Conservation (phyloP, 2,329 filamentous ascomycete genomes). For the Fusarium graminum region DNA sequence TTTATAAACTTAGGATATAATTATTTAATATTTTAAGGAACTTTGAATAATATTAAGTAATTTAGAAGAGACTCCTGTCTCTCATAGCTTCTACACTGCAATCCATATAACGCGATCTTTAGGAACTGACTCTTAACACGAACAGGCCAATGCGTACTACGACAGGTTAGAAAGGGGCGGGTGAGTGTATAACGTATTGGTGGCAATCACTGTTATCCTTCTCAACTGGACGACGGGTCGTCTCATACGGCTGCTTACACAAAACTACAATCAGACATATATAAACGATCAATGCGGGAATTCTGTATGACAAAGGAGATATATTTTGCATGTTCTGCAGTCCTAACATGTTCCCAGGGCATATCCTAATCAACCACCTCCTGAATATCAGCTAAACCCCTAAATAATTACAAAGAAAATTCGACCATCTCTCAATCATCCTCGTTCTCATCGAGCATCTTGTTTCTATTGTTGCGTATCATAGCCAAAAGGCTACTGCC, state of each 20-base stretch:
- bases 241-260: not conserved
- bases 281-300: not conserved
- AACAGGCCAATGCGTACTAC: not conserved
- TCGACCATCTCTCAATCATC: constrained; percentile 13
- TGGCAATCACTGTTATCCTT: not conserved
- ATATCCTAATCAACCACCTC: constrained; percentile 20
- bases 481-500: constrained; percentile 5
- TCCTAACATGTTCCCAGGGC: constrained; percentile 14
- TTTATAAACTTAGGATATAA: too few relatives aligned
- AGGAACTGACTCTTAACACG: not conserved
- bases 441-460: not conserved
- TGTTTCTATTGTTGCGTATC: constrained; percentile 2
- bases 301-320: constrained; percentile 14
- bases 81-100: not conserved
- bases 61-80: too few relatives aligned
- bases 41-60: too few relatives aligned
- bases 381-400: constrained; percentile 7
- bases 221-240: not conserved
- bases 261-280: not conserved
- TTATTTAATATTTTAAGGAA: too few relatives aligned
- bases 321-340: constrained; percentile 6
- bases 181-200: not conserved
- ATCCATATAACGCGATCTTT: too few relatives aligned
- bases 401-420: not conserved
- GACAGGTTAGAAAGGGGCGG: not conserved